A percentile compares a stretch with the other conserved stretches of the same genome.
Conservation (phyloP, 1,284 basidiomycete genomes). For the Farysia itapuensis region DNA sequence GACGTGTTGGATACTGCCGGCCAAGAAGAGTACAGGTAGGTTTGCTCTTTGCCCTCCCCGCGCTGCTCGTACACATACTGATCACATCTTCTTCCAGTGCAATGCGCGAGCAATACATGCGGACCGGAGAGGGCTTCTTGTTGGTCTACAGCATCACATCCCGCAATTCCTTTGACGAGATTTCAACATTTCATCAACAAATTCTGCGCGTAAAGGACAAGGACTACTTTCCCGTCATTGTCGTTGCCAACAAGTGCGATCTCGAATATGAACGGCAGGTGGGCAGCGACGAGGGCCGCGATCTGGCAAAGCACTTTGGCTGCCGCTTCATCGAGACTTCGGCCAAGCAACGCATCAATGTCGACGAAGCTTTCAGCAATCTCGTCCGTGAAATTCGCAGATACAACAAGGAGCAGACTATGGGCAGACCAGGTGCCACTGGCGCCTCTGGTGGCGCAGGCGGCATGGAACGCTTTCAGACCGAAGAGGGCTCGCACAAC, state of each 20-base stretch:
- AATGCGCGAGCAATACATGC: slow-evolving; percentile 98
- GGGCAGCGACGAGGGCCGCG: slow-evolving; percentile 94
- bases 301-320: slow-evolving; percentile 92
- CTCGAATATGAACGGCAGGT: slow-evolving; percentile 97
- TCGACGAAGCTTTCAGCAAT: slow-evolving; percentile 97
- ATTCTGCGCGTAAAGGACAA: slow-evolving; percentile 84
- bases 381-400: slow-evolving; percentile 94
- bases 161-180: slow-evolving; percentile 94
- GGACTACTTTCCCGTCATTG: slow-evolving; percentile 92
- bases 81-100: slow-evolving; percentile 68
- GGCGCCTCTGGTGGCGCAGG: slow-evolving; percentile 38
- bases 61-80: not conserved
- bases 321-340: slow-evolving; percentile 99
- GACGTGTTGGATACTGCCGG: slow-evolving; percentile 98
- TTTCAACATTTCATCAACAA: slow-evolving; percentile 96
- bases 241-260: slow-evolving; percentile 99
- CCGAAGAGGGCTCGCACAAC: slow-evolving; percentile 38
- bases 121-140: slow-evolving; percentile 95
- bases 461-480: slow-evolving; percentile 43
- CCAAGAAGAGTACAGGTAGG: slow-evolving; percentile 95
- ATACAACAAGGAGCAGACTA: slow-evolving; percentile 72
- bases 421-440: slow-evolving; percentile 50
- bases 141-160: slow-evolving; percentile 99
- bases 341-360: slow-evolving; percentile 96
- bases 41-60: not conserved